These are phyloP conservation scores for Bromus sterilis DNA, from an alignment of 176 grass and related monocot species.

Conservation along the genomic window DNA sequence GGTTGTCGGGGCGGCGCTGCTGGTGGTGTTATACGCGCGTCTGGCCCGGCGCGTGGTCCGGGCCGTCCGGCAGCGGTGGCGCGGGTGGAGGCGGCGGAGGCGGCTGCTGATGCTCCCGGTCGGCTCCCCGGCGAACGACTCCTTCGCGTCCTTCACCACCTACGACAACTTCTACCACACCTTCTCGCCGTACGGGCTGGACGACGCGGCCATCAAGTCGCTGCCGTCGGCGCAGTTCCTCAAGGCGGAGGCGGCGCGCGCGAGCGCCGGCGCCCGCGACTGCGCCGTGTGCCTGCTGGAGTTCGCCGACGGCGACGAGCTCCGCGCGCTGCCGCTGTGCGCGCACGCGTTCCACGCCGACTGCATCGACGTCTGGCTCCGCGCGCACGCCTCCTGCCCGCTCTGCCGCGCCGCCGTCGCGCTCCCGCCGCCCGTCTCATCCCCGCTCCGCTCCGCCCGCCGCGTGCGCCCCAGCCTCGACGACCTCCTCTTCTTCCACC, in stretches of 20 bases:
- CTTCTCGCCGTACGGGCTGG: conserved; percentile 68
- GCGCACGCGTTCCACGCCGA: conserved; percentile 93
- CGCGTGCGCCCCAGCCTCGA: conserved; percentile 70
- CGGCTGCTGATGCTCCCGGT: conserved; percentile 32
- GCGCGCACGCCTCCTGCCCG: conserved; percentile 75
- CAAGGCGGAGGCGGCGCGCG: conserved; percentile 30
- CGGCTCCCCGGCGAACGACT: conserved; percentile 18
- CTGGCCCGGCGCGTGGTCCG: conserved; percentile 57
- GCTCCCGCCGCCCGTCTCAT: conserved; percentile 23
- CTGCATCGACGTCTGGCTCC: conserved; percentile 94
- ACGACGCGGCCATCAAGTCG: conserved; percentile 77
- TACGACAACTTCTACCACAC: conserved; percentile 56
- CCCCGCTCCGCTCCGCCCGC: conserved; percentile 32
- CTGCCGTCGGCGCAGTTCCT: conserved; percentile 65
- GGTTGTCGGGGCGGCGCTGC: conserved; percentile 74
- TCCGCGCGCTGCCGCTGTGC: conserved; percentile 73
- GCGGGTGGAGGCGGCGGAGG: not conserved
- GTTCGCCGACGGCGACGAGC: conserved; percentile 77
- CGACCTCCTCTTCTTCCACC: conserved; percentile 67
- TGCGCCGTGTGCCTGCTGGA: conserved; percentile 90
- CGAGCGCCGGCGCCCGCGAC: conserved; percentile 39
- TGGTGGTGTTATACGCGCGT: conserved; percentile 89
- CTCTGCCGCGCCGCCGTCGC: conserved; percentile 74
- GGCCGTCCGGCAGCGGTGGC: conserved; percentile 28
- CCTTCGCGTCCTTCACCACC: conserved; percentile 32